A percentile compares a stretch with the other conserved stretches of the same genome.
Conservation (phyloP, 148 eudicot genomes). For the Camellia sinensis region DNA sequence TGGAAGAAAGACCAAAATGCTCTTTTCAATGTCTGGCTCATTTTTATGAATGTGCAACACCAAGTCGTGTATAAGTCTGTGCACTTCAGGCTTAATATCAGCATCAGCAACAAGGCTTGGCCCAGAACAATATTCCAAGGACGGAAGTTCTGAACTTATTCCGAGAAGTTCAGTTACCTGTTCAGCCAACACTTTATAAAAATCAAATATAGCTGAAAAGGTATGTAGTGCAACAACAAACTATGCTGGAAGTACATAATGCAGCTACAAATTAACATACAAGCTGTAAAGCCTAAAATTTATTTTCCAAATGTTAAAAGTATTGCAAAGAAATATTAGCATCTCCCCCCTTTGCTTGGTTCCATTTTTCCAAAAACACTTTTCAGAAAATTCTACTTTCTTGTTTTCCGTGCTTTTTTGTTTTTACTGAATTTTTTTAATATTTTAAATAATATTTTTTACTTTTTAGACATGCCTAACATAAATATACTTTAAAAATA, state of each 20-base stretch:
- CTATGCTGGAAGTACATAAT: too few relatives aligned
- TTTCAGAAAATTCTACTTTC: too few relatives aligned
- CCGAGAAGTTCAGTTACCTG: slow-evolving; percentile 75
- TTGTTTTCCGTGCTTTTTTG: too few relatives aligned
- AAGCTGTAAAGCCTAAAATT: neutral
- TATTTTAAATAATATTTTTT: too few relatives aligned
- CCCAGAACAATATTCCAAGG: slow-evolving; percentile 68
- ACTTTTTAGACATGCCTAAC: too few relatives aligned
- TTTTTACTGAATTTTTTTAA: too few relatives aligned
- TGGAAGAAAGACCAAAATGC: slow-evolving; percentile 90
- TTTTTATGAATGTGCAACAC: slow-evolving; percentile 67
- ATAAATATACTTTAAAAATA: too few relatives aligned
- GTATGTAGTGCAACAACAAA: neutral
- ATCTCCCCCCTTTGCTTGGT: too few relatives aligned
- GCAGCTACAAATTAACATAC: neutral
- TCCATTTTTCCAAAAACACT: too few relatives aligned
- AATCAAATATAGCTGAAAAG: slow-evolving; percentile 1
- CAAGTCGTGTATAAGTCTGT: slow-evolving; percentile 70
- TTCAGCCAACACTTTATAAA: slow-evolving; percentile 10
- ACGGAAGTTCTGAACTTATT: slow-evolving; percentile 38
- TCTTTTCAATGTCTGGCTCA: slow-evolving; percentile 84
- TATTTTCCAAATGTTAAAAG: neutral
- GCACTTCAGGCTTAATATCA: slow-evolving; percentile 55
- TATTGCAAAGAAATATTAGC: neutral
- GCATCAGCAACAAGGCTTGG: slow-evolving; percentile 53